These are phyloP conservation scores for Rutidosis leptorrhynchoides DNA, from an alignment of 129 eudicot species.

Conservation along the genomic window DNA sequence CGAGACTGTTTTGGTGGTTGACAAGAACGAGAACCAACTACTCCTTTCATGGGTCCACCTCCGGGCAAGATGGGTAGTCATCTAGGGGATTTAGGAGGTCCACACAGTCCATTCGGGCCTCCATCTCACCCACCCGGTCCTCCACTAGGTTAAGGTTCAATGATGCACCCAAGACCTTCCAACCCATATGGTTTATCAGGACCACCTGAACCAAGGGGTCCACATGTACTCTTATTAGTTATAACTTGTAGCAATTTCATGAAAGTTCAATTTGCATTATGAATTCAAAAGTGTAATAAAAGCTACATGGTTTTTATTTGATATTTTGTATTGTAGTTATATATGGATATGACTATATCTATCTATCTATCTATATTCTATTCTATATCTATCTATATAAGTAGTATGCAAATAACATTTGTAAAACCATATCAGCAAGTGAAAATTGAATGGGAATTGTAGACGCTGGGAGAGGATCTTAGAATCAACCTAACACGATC, in stretches of 20 bases:
- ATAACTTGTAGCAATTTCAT: slow-evolving; percentile 6
- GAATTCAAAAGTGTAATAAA: slow-evolving; percentile 17
- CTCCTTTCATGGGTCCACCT: slow-evolving; percentile 23
- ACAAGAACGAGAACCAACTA: slow-evolving; percentile 11
- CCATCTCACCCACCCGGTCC: slow-evolving; percentile 5
- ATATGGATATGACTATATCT: no score
- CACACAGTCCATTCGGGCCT: slow-evolving; percentile 15
- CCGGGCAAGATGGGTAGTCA: slow-evolving; percentile 1
- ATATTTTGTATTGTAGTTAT: slow-evolving; percentile 3
- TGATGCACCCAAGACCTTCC: neutral
- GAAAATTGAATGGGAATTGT: neutral
- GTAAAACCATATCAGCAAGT: neutral
- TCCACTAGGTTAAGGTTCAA: neutral
- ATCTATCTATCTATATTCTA: no score
- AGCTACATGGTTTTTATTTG: slow-evolving; percentile 6
- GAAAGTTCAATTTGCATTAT: slow-evolving; percentile 5
- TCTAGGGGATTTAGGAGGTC: slow-evolving; percentile 16
- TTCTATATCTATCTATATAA: no score
- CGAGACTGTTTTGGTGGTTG: slow-evolving; percentile 23
- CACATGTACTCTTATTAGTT: neutral
- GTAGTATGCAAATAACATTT: neutral
- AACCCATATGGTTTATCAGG: slow-evolving; percentile 8
- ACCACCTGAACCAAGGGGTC: slow-evolving; percentile 22
- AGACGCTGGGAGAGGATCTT: no score
- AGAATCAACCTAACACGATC: no score